A percentile compares a stretch with the other conserved stretches of the same genome.
Evolutionary conservation across 2,329 filamentous ascomycete genomes (phyloP).

Genomic region (Botrytis fabae): DNA sequence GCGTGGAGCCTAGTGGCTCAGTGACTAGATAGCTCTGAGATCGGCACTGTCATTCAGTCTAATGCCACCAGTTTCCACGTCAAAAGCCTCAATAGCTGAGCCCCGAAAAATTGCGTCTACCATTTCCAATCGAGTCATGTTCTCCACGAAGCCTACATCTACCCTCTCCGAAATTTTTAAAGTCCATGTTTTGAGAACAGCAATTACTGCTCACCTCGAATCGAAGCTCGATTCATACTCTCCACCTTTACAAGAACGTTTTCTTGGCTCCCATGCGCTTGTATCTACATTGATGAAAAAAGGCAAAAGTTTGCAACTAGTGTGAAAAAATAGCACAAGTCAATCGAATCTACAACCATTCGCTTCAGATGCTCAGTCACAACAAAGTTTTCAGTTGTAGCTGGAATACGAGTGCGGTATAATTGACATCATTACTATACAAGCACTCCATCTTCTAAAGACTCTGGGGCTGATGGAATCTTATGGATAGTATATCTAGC

Average conservation of each 20-base stretch:
- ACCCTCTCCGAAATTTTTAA: not conserved
- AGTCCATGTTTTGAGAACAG: not conserved
- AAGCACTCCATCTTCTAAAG: not conserved
- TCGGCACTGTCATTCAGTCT: not conserved
- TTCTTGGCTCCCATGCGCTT: not conserved
- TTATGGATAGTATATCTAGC: not conserved
- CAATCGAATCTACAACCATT: not conserved
- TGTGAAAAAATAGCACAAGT: not conserved
- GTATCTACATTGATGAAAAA: not conserved
- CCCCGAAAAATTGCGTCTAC: not conserved
- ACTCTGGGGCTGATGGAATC: not conserved
- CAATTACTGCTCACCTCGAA: not conserved
- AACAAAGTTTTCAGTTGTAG: not conserved
- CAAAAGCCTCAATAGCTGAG: not conserved
- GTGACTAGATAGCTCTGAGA: not conserved
- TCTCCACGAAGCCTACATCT: not conserved
- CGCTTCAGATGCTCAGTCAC: not conserved
- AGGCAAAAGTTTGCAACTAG: constrained; percentile 7
- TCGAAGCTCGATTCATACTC: not conserved
- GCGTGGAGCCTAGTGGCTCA: not conserved
- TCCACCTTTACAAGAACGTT: not conserved
- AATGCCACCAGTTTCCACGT: not conserved
- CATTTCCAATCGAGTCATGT: not conserved
- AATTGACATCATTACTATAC: not conserved
- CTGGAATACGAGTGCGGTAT: not conserved